Conservation (phyloP, 2,329 filamentous ascomycete genomes). For the Anthostomella pinea region DNA sequence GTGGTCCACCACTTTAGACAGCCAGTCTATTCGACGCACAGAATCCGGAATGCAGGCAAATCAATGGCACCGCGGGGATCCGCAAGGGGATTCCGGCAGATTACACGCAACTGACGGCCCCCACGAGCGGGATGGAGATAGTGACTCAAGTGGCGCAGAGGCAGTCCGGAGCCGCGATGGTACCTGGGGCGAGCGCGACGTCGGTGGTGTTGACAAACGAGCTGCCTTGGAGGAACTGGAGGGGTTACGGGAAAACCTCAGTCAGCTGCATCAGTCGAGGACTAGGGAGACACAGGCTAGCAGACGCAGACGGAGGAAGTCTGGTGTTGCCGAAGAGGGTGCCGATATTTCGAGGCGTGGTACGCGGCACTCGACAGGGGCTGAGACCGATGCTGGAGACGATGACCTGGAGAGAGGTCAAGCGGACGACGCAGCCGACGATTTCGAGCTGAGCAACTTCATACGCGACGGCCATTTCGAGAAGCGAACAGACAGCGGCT, state of each 20-base stretch:
- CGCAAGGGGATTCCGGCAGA: slow-evolving; percentile 16
- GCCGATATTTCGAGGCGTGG: slow-evolving; percentile 10
- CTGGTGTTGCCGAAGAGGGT: slow-evolving; percentile 8
- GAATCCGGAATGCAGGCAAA: slow-evolving; percentile 29
- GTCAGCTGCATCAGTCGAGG: slow-evolving; percentile 33
- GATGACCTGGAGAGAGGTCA: no score
- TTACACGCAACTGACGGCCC: slow-evolving; percentile 4
- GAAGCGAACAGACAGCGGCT: slow-evolving; percentile 62
- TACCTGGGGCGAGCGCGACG: slow-evolving; percentile 38
- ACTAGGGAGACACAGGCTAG: slow-evolving; percentile 35
- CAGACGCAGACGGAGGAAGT: slow-evolving; percentile 10
- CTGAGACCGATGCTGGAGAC: slow-evolving; percentile 32
- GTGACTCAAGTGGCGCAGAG: slow-evolving; percentile 5
- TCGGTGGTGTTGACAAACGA: slow-evolving; percentile 32
- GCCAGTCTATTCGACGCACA: slow-evolving; percentile 32
- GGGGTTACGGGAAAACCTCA: slow-evolving; percentile 33
- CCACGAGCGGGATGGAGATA: slow-evolving; percentile 13
- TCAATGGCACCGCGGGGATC: slow-evolving; percentile 23
- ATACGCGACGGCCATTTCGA: slow-evolving; percentile 74
- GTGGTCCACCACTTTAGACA: slow-evolving; percentile 32
- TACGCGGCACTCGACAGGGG: slow-evolving; percentile 6
- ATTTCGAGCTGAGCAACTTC: slow-evolving; percentile 68
- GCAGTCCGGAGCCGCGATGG: slow-evolving; percentile 18
- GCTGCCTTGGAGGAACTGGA: slow-evolving; percentile 37
- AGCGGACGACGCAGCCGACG: slow-evolving; percentile 49